Percentiles rank a stretch among this genome's conserved stretches.
phyloP scores from a whole-genome alignment of 352 stramenopile species.

The Phytophthora chlamydospora region DNA sequence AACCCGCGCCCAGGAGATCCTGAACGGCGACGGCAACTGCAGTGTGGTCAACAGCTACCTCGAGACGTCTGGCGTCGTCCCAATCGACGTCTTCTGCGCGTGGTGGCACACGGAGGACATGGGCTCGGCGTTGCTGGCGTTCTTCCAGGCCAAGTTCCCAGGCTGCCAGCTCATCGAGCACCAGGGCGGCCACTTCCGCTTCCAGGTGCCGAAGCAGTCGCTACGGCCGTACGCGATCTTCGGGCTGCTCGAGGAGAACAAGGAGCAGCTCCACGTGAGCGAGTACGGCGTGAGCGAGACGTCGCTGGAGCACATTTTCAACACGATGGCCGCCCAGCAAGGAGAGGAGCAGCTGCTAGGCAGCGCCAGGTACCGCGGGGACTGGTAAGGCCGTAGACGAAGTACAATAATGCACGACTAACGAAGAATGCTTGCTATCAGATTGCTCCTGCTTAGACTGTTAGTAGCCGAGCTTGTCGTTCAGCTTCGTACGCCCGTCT shows the following conservation, averaged over 20 bases:
- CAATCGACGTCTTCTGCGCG: conserved; percentile 55
- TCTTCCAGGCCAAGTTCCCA: conserved; percentile 50
- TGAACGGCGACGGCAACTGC: conserved; percentile 44
- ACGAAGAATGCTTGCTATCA: conserved; percentile 19
- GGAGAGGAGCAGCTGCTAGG: conserved; percentile 53
- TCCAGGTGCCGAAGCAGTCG: conserved; percentile 70
- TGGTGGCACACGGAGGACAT: conserved; percentile 66
- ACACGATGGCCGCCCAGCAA: conserved; percentile 88
- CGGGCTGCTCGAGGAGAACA: conserved; percentile 71
- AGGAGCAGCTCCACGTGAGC: conserved; percentile 60
- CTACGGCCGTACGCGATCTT: conserved; percentile 74
- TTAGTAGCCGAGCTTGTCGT: conserved; percentile 90
- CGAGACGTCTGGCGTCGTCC: conserved; percentile 46
- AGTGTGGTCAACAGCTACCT: conserved; percentile 54
- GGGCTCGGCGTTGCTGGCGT: conserved; percentile 43
- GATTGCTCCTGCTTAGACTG: neutral
- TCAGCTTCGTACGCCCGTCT: conserved; percentile 81
- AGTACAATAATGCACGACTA: conserved; percentile 29
- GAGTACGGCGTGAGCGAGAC: conserved; percentile 92
- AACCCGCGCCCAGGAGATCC: conserved; percentile 44
- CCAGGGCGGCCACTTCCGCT: conserved; percentile 70
- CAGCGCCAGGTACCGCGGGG: conserved; percentile 35
- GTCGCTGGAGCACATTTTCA: conserved; percentile 94
- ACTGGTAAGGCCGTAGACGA: conserved; percentile 30
- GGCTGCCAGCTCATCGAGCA: conserved; percentile 61